phyloP scores from a whole-genome alignment of 148 eudicot genomes.

The Vaccinium macrocarpon region DNA sequence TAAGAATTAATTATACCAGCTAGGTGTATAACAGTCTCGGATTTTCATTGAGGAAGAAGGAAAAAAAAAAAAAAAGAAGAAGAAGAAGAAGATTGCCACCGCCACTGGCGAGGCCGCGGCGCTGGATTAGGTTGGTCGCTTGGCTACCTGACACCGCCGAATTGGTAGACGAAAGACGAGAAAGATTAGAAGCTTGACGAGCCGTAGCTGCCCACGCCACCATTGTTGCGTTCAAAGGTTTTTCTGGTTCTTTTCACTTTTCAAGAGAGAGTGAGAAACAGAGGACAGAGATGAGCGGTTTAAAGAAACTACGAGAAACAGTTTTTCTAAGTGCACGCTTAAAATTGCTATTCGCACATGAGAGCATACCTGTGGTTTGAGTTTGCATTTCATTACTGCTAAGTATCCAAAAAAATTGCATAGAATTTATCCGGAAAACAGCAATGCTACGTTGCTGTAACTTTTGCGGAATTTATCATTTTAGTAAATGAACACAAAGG shows the following conservation, averaged over 20 bases:
- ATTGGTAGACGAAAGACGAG: conserved; percentile 26
- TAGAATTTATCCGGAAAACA: too few species aligned
- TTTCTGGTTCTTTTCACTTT: too few species aligned
- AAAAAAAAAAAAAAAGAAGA: too few species aligned
- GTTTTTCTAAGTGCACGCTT: background rate
- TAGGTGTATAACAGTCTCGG: background rate
- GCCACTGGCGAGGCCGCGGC: conserved; percentile 44
- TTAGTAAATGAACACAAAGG: too few species aligned
- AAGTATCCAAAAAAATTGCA: too few species aligned
- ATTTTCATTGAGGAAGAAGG: background rate
- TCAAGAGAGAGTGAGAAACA: conserved; percentile 11
- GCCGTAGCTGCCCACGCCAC: conserved; percentile 36
- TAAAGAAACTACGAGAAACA: background rate
- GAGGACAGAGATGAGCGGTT: background rate
- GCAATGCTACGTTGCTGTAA: too few species aligned
- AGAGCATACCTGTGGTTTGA: too few species aligned
- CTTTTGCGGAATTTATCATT: too few species aligned
- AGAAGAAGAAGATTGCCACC: conserved; percentile 25
- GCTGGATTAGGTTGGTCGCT: conserved; percentile 32
- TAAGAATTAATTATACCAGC: too few species aligned
- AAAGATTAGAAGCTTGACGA: conserved; percentile 28
- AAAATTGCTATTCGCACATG: background rate
- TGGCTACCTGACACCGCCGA: conserved; percentile 16
- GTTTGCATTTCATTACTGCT: too few species aligned
- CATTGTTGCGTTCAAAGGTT: conserved; percentile 19